phyloP scores from a whole-genome alignment of 2,329 filamentous ascomycete species.

The Pseudocercospora crystallina region DNA sequence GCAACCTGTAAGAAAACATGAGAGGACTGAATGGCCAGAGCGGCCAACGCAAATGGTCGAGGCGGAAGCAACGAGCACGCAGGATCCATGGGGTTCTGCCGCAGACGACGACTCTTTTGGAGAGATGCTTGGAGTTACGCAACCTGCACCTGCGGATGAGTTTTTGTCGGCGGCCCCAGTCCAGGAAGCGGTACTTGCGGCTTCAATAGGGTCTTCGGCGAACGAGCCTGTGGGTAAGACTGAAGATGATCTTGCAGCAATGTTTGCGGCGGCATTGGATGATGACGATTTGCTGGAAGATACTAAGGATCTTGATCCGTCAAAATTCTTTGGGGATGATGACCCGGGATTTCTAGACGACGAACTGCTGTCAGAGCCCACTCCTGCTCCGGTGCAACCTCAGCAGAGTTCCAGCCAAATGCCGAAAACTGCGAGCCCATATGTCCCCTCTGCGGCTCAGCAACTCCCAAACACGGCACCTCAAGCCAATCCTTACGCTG shows the following conservation, averaged over 20 bases:
- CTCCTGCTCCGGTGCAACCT: conserved; percentile 10
- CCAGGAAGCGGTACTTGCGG: no score
- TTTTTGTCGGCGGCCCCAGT: conserved; percentile 11
- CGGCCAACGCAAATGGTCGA: no score
- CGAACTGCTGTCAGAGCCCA: conserved; percentile 27
- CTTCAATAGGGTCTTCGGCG: no score
- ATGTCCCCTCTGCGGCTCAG: conserved; percentile 14
- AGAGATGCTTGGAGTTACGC: conserved; percentile 15
- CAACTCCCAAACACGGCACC: conserved; percentile 9
- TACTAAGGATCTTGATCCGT: conserved; percentile 54
- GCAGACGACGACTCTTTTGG: conserved; percentile 26
- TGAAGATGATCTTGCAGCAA: conserved; percentile 69
- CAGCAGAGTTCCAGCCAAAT: conserved; percentile 10
- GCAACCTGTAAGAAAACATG: not conserved
- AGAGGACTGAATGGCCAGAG: no score
- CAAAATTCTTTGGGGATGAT: conserved; percentile 75
- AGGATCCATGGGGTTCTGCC: conserved; percentile 16
- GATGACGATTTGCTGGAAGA: conserved; percentile 55
- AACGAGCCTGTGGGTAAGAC: conserved; percentile 13
- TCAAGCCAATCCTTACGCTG: conserved; percentile 23
- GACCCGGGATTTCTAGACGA: conserved; percentile 84
- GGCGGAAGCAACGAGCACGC: not conserved
- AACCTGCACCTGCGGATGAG: conserved; percentile 10
- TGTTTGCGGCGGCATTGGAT: conserved; percentile 80
- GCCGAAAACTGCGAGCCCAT: conserved; percentile 16